Evolutionary conservation across 768 basidiomycete species (phyloP).

Genomic region (Coprinopsis strossmayeri): DNA sequence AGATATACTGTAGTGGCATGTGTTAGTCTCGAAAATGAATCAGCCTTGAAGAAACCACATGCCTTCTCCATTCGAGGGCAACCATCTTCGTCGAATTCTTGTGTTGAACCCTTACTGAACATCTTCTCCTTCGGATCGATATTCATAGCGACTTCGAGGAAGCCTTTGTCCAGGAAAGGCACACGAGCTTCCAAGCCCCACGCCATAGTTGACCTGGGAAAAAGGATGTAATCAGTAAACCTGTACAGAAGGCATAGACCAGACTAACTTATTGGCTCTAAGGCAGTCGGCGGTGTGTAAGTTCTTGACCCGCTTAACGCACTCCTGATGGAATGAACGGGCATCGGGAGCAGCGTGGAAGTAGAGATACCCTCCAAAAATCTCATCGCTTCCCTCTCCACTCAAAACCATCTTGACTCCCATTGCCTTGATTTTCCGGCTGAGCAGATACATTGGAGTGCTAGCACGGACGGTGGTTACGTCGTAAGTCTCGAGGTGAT

Average conservation of each 20-base stretch:
- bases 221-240: too few species aligned
- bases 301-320: conserved; percentile 92
- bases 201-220: conserved; percentile 88
- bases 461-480: conserved; percentile 97
- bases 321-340: conserved; percentile 89
- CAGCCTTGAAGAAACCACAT: conserved; percentile 4
- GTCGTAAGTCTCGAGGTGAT: conserved; percentile 98
- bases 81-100: conserved; percentile 79
- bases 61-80: conserved; percentile 95
- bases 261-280: conserved; percentile 90
- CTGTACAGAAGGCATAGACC: neutral
- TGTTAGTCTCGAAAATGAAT: conserved; percentile 9
- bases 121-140: conserved; percentile 81
- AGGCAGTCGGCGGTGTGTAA: conserved; percentile 96
- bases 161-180: conserved; percentile 95
- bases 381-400: conserved; percentile 97
- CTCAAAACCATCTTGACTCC: conserved; percentile 99
- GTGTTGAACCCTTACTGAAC: conserved; percentile 75
- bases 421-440: conserved; percentile 98
- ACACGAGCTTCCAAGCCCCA: conserved; percentile 99
- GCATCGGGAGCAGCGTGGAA: conserved; percentile 96
- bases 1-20: conserved; percentile 67
- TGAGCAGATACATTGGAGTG: conserved; percentile 98
- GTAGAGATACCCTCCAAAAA: conserved; percentile 97
- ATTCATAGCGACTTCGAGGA: conserved; percentile 92